Evolutionary conservation across 2,329 filamentous ascomycete genomes (phyloP).

Genomic region (Penicillium freii): DNA sequence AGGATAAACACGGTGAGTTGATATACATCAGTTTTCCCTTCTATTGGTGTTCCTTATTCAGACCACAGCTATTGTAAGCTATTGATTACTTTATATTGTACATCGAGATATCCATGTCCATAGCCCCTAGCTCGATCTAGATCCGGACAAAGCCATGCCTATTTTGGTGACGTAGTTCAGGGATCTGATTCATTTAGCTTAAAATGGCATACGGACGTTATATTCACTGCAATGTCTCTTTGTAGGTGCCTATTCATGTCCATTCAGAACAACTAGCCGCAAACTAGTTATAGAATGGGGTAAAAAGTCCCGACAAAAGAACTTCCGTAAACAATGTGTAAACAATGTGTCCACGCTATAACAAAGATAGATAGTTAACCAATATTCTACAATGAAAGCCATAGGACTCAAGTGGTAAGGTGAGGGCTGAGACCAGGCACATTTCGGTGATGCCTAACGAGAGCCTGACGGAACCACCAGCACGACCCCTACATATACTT

Average conservation of each 20-base stretch:
- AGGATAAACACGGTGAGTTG: not conserved
- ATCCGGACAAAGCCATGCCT: too few species aligned
- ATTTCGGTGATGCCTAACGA: not conserved
- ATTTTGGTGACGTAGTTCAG: not conserved
- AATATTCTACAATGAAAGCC: not conserved
- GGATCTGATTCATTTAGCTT: too few species aligned
- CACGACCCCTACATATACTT: not conserved
- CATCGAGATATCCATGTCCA: not conserved
- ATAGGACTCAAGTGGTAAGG: not conserved
- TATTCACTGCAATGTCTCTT: too few species aligned
- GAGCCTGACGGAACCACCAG: not conserved
- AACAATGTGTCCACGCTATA: too few species aligned
- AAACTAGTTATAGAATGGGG: not conserved
- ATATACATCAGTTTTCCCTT: not conserved
- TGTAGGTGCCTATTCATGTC: not conserved
- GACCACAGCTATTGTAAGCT: not conserved
- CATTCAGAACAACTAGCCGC: not conserved
- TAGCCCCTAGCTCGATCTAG: too few species aligned
- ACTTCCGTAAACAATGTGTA: not conserved
- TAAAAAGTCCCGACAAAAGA: not conserved
- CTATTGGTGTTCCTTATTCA: not conserved
- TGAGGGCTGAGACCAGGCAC: not conserved
- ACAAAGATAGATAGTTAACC: not conserved
- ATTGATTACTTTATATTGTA: too few species aligned
- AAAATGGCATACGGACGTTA: too few species aligned